Evolutionary conservation across 2,329 filamentous ascomycete species (phyloP), one percentile per base, ranked within the genome.

Genomic region (Juglanconis oblonga): DNA sequence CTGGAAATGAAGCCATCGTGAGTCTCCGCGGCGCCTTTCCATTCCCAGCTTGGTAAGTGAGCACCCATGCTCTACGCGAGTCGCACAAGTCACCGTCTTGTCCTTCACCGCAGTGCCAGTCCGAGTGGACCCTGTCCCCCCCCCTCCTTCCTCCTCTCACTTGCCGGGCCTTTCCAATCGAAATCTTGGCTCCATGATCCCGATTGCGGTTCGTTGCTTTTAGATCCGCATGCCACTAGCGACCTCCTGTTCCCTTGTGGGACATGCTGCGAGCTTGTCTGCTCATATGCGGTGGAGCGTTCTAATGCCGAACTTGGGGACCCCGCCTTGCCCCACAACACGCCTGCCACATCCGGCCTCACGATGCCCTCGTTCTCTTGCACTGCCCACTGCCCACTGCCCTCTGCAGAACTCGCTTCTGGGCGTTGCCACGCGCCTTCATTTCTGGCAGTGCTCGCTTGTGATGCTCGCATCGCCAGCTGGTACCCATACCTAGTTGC

Each of bases 1-100:
- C 36, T 42, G 33, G 24, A 31, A 51, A 52, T 61, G 61, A 61
- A 42, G 57, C 61, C 48, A 62, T 62, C 61, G 51, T 61, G 61
- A 55, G 13, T 17, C 4, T 40, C 29, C 7, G 42, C 14, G 17
- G 35, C 50, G 31, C 50, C 54, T 59, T 47, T 40, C 44, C 51
- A 36, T 55, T 44, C 57, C 54, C 38, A 57, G 31, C 35, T 33
- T 10, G 48, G 47, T 33, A 52, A 51, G 31, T 14, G 35, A 50
- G 51, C 24, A 47, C 5, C 29, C 24, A 47, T 4, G 24, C 52
- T 31, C 52, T 31, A 31, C 10, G 14, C 29, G 51, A 29, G 48
- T 55, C 24, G 40, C 47, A 40, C 32, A 29, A 29, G 31, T 38
- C 38, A 52, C 17, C 11, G 31, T 31, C 11, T 36, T 32, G 44